Percentiles rank a stretch among this genome's conserved stretches.
These are phyloP conservation scores for Globisporangium rhizosaccharum DNA, from an alignment of 352 stramenopile species.

Conservation along the genomic window DNA sequence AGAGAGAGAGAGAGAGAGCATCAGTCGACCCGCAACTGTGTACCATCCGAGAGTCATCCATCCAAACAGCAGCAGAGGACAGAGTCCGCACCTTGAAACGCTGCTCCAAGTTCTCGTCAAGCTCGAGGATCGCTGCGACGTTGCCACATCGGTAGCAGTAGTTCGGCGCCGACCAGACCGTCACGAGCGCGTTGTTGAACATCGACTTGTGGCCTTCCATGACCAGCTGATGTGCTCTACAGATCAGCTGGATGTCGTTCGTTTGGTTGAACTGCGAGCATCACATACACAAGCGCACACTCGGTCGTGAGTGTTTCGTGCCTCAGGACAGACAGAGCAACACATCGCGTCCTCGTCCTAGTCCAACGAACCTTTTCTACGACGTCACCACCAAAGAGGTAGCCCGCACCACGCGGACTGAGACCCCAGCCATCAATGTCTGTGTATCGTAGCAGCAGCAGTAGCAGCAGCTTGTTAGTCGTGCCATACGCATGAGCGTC, in stretches of 20 bases:
- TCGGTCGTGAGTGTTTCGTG: background rate
- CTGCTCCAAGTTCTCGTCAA: slow-evolving; percentile 96
- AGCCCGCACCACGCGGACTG: slow-evolving; percentile 95
- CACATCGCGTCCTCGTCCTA: no score
- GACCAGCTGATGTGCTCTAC: slow-evolving; percentile 96
- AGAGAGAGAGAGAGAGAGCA: no score
- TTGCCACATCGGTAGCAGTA: slow-evolving; percentile 99
- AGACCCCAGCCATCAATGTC: slow-evolving; percentile 99
- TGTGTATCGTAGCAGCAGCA: slow-evolving; percentile 41
- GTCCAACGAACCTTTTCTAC: slow-evolving; percentile 83
- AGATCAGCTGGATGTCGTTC: slow-evolving; percentile 98
- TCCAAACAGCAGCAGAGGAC: background rate
- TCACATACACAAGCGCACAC: no score
- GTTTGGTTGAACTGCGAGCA: slow-evolving; percentile 93
- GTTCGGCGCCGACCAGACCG: slow-evolving; percentile 98
- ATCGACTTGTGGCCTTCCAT: slow-evolving; percentile 92
- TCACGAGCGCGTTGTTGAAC: slow-evolving; percentile 98
- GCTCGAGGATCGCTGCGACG: slow-evolving; percentile 96
- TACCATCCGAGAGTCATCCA: no score
- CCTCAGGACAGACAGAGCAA: background rate
- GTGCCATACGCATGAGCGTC: background rate
- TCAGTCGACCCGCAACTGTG: background rate
- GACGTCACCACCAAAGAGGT: slow-evolving; percentile 98
- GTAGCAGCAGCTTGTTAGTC: background rate
- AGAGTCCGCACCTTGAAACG: slow-evolving; percentile 68